phyloP scores from a whole-genome alignment of 2,329 filamentous ascomycete genomes.

The Aspergillus novoparasiticus region DNA sequence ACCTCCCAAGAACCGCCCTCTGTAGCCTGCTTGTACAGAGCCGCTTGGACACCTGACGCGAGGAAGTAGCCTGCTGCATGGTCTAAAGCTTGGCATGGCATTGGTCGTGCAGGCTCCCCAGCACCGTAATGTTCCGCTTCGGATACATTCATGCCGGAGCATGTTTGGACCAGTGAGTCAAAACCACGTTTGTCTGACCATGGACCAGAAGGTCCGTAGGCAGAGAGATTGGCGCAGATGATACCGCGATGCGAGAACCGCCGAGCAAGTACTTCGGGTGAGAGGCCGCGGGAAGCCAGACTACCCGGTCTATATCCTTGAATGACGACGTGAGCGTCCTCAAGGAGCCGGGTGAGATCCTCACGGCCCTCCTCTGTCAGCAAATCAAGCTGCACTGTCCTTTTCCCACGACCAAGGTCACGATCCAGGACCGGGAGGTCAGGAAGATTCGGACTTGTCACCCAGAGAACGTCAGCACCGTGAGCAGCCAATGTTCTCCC shows the following conservation, averaged over 20 bases:
- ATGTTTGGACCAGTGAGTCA: conserved; percentile 60
- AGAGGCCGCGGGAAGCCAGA: conserved; percentile 49
- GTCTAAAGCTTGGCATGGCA: conserved; percentile 60
- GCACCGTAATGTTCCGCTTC: conserved; percentile 52
- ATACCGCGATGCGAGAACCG: conserved; percentile 45
- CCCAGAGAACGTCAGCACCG: conserved; percentile 46
- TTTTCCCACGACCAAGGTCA: conserved; percentile 42
- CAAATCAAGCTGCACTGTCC: conserved; percentile 41
- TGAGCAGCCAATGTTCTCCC: conserved; percentile 43
- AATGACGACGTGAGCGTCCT: conserved; percentile 46
- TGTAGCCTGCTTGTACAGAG: conserved; percentile 50
- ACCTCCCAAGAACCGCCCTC: conserved; percentile 56
- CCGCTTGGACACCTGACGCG: conserved; percentile 55
- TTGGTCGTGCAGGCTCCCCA: conserved; percentile 44
- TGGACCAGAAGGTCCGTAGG: conserved; percentile 54
- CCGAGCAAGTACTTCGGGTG: conserved; percentile 39
- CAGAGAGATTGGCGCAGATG: conserved; percentile 56
- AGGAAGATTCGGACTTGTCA: conserved; percentile 39
- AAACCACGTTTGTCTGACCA: conserved; percentile 55
- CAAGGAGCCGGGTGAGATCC: conserved; percentile 34
- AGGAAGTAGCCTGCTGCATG: conserved; percentile 59
- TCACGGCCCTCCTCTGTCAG: conserved; percentile 23
- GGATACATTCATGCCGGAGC: conserved; percentile 58
- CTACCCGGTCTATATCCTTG: conserved; percentile 53
- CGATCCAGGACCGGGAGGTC: conserved; percentile 39